Base-by-base conservation (phyloP, 2,329 filamentous ascomycete genomes). In the Leptographium procerum region DNA sequence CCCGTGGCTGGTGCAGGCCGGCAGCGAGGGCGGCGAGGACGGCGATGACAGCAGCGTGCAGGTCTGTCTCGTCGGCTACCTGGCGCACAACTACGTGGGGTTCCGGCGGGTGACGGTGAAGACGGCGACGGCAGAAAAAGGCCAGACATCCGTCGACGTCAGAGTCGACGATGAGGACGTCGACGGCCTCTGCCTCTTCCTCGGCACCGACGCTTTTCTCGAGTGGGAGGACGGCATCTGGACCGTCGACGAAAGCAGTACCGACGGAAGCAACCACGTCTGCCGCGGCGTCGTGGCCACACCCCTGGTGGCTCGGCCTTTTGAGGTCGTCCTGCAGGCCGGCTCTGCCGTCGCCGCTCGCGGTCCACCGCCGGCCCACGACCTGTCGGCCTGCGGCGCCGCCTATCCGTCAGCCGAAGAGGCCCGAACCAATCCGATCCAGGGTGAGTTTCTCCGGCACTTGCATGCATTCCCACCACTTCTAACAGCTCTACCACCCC, bases 201-300 rank as follows among this genome's bases (percentile, higher is more conserved):
- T 83, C 19, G 73, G 72, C 0, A 69, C 75, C 0, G 80, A 83
- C 62, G 75, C 80, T 1, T 81, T 82, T 61, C 69, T 83, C 16
- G 75, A 77, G 55, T 84, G 80, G 72, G 81, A 84, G 63, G 73
- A 81, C 52, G 70, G 68, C 76, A 64, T 81, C 19, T 78, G 75
- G 73, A 66, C 69, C 0, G 69, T 67, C 4, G 65, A 66, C 5
- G 69, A 67, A 8, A 64, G 65, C 5, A 66, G 65, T n/a, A n/a
- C n/a, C n/a, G n/a, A n/a, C 5, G 69, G 67, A 7, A 65, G 65
- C 6, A 66, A 65, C 0, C 71, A 69, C n/a, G 64, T 73, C 47
- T 79, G 75, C 51, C 75, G 79, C n/a, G 81, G 79, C 2, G 70
- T 83, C 3, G 74, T 84, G 6, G 75, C 76, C 1, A 81, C 79